These are phyloP conservation scores for Ogataea populi-albae DNA, from an alignment of 805 yeast genomes.

Conservation along the genomic window DNA sequence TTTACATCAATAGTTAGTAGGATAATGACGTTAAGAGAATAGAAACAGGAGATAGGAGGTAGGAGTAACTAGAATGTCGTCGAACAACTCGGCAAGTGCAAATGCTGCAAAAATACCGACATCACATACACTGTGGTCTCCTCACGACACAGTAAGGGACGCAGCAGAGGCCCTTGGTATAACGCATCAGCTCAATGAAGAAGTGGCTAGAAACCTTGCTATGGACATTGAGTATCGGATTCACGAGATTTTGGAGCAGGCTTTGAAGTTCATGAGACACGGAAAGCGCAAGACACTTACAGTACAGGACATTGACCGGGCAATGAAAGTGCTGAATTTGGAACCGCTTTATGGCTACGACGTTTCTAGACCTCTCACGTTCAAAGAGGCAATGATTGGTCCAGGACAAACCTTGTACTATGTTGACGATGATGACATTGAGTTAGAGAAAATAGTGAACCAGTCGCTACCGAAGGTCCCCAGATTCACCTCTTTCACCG, in stretches of 20 bases:
- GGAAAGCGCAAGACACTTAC: conserved; percentile 79
- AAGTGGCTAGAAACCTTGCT: conserved; percentile 89
- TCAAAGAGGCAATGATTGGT: conserved; percentile 83
- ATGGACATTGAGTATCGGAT: conserved; percentile 99
- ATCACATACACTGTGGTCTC: conserved; percentile 95
- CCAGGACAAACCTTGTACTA: conserved; percentile 93
- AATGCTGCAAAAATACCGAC: conserved; percentile 46
- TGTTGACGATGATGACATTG: conserved; percentile 87
- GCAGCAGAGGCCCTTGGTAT: conserved; percentile 92
- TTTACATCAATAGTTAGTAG: no score
- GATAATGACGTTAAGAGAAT: no score
- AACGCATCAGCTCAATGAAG: conserved; percentile 68
- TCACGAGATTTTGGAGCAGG: conserved; percentile 93
- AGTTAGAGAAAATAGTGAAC: conserved; percentile 88
- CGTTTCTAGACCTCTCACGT: conserved; percentile 63
- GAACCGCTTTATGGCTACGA: conserved; percentile 94
- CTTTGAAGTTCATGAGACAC: conserved; percentile 93
- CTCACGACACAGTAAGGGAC: conserved; percentile 93
- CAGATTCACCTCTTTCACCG: conserved; percentile 85
- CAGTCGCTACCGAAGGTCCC: conserved; percentile 96
- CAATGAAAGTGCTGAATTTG: conserved; percentile 79
- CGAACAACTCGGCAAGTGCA: conserved; percentile 8
- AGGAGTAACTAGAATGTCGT: no score
- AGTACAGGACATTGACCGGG: conserved; percentile 77
- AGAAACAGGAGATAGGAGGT: no score